Conservation (phyloP, 1,284 basidiomycete species). For the Ganoderma lucidum region DNA sequence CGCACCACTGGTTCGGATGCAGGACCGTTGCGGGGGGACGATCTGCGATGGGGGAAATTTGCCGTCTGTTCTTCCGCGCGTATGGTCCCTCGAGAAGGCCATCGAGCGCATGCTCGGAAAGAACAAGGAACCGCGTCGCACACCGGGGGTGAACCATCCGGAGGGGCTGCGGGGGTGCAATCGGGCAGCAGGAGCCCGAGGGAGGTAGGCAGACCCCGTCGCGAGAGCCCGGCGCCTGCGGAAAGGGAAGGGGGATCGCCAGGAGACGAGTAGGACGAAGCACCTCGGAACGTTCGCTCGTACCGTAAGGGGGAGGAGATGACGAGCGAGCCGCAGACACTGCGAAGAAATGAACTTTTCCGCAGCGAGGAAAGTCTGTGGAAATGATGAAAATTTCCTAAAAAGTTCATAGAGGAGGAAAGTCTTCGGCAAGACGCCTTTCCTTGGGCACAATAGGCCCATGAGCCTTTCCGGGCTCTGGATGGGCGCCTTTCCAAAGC, state of each 20-base stretch:
- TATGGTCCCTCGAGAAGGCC: constrained; percentile 14
- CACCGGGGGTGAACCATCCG: constrained; percentile 10
- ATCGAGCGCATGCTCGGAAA: not conserved
- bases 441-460: no score
- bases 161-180: not conserved
- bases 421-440: no score
- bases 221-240: not conserved
- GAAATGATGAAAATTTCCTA: no score
- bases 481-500: no score
- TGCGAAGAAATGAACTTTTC: no score
- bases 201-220: not conserved
- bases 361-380: no score
- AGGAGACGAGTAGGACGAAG: constrained; percentile 18
- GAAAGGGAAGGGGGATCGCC: constrained; percentile 24
- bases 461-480: no score
- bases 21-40: constrained; percentile 15
- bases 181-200: constrained; percentile 4
- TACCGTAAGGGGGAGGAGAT: constrained; percentile 23
- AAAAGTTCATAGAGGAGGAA: no score
- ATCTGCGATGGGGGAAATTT: constrained; percentile 11
- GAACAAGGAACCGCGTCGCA: constrained; percentile 8
- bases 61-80: not conserved
- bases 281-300: constrained; percentile 16
- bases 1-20: constrained; percentile 5
- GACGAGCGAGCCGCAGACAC: constrained; percentile 15